Evolutionary conservation across 108 stramenopile genomes (phyloP).

Genomic region (Bacterosira constricta): DNA sequence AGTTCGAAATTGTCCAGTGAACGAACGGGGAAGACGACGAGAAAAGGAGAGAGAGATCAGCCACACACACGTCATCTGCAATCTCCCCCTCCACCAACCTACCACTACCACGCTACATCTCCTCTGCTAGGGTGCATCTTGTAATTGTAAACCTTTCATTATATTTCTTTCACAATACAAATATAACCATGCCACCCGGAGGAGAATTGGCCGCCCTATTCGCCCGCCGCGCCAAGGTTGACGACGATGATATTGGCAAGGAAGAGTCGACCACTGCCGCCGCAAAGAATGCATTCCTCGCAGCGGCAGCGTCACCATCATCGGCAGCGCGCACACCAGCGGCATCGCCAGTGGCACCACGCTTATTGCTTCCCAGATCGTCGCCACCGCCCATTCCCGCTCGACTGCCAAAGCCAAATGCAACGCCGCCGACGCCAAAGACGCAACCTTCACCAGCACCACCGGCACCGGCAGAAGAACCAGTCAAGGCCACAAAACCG

Average conservation of each 20-base stretch:
- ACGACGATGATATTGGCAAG: not conserved
- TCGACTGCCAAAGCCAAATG: not conserved
- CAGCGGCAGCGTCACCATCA: not conserved
- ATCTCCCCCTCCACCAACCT: not conserved
- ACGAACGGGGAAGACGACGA: too few relatives aligned
- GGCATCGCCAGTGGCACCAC: not conserved
- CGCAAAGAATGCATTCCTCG: not conserved
- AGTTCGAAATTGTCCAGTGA: too few relatives aligned
- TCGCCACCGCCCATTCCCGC: not conserved
- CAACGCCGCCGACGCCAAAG: not conserved
- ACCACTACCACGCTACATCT: not conserved
- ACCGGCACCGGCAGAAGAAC: not conserved
- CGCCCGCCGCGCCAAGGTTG: not conserved
- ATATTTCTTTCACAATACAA: not conserved
- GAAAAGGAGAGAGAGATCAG: too few relatives aligned
- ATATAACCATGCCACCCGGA: not conserved
- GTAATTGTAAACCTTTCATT: not conserved
- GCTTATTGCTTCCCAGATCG: not conserved
- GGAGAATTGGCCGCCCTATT: slow-evolving; percentile 10
- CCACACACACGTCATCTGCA: too few relatives aligned
- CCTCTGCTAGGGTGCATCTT: not conserved
- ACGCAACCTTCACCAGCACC: not conserved
- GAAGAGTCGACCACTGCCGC: too few relatives aligned
- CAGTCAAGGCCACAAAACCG: not conserved
- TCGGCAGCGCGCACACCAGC: not conserved